Percentiles rank a stretch among this genome's conserved stretches.
phyloP scores from a whole-genome alignment of 306 rosid genomes.

The Pterocarpus macrocarpus region DNA sequence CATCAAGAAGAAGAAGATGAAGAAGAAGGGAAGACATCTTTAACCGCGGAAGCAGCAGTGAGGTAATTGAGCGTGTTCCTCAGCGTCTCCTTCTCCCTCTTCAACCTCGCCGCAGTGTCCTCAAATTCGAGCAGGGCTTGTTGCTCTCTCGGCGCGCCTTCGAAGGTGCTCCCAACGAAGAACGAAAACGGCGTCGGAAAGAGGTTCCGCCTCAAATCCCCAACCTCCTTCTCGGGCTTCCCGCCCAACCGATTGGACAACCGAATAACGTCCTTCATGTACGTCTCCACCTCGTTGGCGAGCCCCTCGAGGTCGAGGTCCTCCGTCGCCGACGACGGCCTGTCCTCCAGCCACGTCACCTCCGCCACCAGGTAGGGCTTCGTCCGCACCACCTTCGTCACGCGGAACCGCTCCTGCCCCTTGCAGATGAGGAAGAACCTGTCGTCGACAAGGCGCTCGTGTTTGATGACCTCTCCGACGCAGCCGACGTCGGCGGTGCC shows the following conservation, averaged over 20 bases:
- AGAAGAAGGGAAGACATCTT: conserved; percentile 88
- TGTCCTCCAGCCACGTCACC: conserved; percentile 95
- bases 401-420: conserved; percentile 96
- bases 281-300: conserved; percentile 82
- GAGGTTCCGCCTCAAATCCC: conserved; percentile 83
- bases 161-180: conserved; percentile 96
- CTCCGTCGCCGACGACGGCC: conserved; percentile 82
- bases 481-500: conserved; percentile 92
- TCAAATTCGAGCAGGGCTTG: conserved; percentile 95
- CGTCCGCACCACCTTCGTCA: conserved; percentile 71
- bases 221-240: conserved; percentile 94
- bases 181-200: conserved; percentile 97
- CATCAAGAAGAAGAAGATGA: conserved; percentile 45
- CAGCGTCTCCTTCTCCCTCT: conserved; percentile 92
- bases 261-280: conserved; percentile 95
- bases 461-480: conserved; percentile 96
- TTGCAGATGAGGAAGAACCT: conserved; percentile 94
- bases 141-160: conserved; percentile 98
- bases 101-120: conserved; percentile 83
- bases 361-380: conserved; percentile 92
- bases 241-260: conserved; percentile 89
- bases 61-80: conserved; percentile 92
- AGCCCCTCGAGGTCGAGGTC: conserved; percentile 72
- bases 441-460: conserved; percentile 95
- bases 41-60: conserved; percentile 97